Percentiles rank a stretch among this genome's conserved stretches.
Conservation (phyloP, 2,329 filamentous ascomycete genomes). For the Ophiocordyceps australis region DNA sequence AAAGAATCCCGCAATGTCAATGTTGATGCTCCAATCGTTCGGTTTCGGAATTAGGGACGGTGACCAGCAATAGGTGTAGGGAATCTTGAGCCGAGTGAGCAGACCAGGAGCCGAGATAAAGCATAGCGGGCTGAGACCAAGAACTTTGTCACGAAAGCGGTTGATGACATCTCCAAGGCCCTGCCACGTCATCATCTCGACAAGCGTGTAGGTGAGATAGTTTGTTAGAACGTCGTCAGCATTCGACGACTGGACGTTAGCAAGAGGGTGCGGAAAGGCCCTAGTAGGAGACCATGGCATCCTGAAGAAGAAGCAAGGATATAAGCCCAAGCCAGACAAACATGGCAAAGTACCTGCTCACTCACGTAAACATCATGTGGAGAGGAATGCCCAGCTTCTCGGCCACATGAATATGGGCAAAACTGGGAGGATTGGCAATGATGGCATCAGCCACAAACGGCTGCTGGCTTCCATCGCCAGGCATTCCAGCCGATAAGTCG, state of each 20-base stretch:
- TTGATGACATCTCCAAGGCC: conserved; percentile 85
- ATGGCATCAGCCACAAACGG: conserved; percentile 76
- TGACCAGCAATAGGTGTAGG: conserved; percentile 84
- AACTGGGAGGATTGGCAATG: conserved; percentile 63
- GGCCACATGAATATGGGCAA: conserved; percentile 58
- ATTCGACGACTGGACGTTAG: conserved; percentile 61
- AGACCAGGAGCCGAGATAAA: conserved; percentile 71
- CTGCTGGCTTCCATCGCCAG: conserved; percentile 20
- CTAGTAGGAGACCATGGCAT: conserved; percentile 87
- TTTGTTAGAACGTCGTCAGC: conserved; percentile 64
- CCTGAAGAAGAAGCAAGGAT: too few species aligned
- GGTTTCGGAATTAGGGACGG: conserved; percentile 65
- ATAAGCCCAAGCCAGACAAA: not conserved
- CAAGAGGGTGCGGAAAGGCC: conserved; percentile 71
- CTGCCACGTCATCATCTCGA: conserved; percentile 90
- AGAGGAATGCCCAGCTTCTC: conserved; percentile 59
- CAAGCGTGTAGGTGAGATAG: conserved; percentile 65
- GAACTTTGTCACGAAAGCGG: conserved; percentile 54
- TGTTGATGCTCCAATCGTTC: conserved; percentile 53
- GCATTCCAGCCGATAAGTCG: conserved; percentile 12
- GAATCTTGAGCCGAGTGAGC: conserved; percentile 55
- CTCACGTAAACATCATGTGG: conserved; percentile 81
- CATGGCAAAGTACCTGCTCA: conserved; percentile 4
- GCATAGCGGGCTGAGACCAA: conserved; percentile 62
- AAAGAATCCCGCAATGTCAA: conserved; percentile 60